Percentiles rank a stretch among this genome's conserved stretches.
Conservation (phyloP, 2,329 filamentous ascomycete genomes). For the Aspergillus fumigatus region DNA sequence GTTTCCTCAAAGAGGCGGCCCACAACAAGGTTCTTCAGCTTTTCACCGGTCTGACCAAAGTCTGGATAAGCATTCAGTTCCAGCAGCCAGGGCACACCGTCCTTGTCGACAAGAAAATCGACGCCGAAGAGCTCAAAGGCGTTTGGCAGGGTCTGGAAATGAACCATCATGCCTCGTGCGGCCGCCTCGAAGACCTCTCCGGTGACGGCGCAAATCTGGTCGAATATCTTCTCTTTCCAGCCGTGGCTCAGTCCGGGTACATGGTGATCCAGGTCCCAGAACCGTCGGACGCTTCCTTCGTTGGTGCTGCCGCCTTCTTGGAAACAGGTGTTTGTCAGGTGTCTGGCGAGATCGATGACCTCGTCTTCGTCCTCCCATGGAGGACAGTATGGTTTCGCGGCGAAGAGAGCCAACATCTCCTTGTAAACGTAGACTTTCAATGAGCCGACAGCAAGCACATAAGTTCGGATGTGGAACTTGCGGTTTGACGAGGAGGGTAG, state of each 20-base stretch:
- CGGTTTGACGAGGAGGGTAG: slow-evolving; percentile 58
- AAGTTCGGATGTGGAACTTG: slow-evolving; percentile 94
- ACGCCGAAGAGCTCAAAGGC: slow-evolving; percentile 90
- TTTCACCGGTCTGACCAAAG: slow-evolving; percentile 82
- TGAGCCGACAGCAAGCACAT: slow-evolving; percentile 75
- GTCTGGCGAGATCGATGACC: slow-evolving; percentile 59
- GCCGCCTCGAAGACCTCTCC: slow-evolving; percentile 82
- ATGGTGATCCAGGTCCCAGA: slow-evolving; percentile 62
- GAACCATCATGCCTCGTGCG: slow-evolving; percentile 73
- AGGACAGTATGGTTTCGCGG: slow-evolving; percentile 64
- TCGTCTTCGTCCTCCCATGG: slow-evolving; percentile 49
- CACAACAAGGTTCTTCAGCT: slow-evolving; percentile 64
- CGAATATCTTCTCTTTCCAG: slow-evolving; percentile 61
- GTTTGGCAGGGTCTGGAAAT: slow-evolving; percentile 86
- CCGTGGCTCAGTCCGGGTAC: slow-evolving; percentile 25
- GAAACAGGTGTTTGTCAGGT: slow-evolving; percentile 93
- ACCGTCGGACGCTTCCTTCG: slow-evolving; percentile 65
- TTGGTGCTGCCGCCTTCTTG: slow-evolving; percentile 56
- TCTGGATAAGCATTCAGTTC: slow-evolving; percentile 97
- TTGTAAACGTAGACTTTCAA: slow-evolving; percentile 81
- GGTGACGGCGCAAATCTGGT: slow-evolving; percentile 69
- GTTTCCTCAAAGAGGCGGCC: slow-evolving; percentile 72
- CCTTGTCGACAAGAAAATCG: slow-evolving; percentile 76
- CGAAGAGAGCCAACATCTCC: slow-evolving; percentile 91
- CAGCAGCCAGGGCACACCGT: slow-evolving; percentile 66